Evolutionary conservation across 2,329 filamentous ascomycete species (phyloP), one percentile per base, ranked within the genome.

Genomic region (Cladosporium sp.): DNA sequence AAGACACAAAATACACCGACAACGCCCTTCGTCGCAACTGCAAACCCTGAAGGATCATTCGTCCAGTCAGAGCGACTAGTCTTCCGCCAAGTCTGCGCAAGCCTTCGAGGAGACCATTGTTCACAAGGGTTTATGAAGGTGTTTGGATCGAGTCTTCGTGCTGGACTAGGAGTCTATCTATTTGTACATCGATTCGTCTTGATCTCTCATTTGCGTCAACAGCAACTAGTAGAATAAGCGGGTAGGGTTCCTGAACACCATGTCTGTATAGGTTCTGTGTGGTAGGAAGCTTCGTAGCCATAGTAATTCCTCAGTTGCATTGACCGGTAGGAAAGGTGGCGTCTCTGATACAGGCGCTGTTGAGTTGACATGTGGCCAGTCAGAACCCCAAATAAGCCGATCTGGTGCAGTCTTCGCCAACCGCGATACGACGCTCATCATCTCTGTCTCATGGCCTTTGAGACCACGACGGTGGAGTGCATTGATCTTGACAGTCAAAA

Each of bases 301-400:
- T 3, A 22, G 9, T 8, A 50, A 13, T 20, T 50, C 47, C 12
- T 17, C 47, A 17, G 47, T 50, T 19, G 35, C 47, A 9, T 50
- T 50, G 34, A 50, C 47, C 12, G 19, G 19, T 13, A 50, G 12
- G 12, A 50, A 50, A 15, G 22, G 6, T 3, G 28, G 28, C 4
- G 47, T 32, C 10, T 9, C 22, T 8, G 22, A 8, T n/a, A 19
- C 32, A 10, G 19, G 20, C 4, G 47, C 47, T 32, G 47, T 20
- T 13, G 32, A 5, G 24, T 50, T 50, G 47, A 50, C 47, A 25
- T 50, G 47, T 20, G 47, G 47, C 47, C 47, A 50, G 13, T 50
- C 47, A 10, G 47, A 50, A 17, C 47, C 47, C 47, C 47, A 50
- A 15, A 50, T 50, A 5, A 50, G 22, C 10, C 20, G 17, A 4